Conservation (phyloP, 371 early-diverging fungal species). For the Mortierella sp. region DNA sequence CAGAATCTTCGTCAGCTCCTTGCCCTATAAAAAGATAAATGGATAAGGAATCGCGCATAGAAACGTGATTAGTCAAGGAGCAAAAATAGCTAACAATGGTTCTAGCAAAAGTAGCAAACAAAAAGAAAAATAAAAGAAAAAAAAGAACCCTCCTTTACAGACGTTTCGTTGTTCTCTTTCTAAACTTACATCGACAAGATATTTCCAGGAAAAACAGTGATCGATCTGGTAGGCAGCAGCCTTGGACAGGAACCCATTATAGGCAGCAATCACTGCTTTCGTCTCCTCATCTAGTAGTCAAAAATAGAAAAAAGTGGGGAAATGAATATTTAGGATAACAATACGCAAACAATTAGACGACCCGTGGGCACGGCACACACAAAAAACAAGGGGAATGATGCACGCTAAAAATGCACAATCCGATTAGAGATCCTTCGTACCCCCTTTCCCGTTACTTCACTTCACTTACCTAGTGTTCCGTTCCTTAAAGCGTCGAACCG, state of each 20-base stretch:
- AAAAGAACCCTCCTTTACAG: no score
- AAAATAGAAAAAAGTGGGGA: background rate
- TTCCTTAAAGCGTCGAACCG: slow-evolving; percentile 15
- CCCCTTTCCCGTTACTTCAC: no score
- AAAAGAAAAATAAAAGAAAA: no score
- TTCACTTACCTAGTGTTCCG: slow-evolving; percentile 33
- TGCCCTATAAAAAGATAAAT: slow-evolving; percentile 24
- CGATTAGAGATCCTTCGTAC: no score
- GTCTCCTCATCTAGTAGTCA: slow-evolving; percentile 29
- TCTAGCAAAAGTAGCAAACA: no score
- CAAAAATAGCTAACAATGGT: background rate
- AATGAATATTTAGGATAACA: no score
- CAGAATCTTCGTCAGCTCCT: slow-evolving; percentile 35
- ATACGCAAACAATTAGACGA: background rate
- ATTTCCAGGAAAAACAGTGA: slow-evolving; percentile 49
- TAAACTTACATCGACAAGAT: slow-evolving; percentile 47
- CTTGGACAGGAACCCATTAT: slow-evolving; percentile 36
- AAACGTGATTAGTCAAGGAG: no score
- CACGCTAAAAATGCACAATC: no score
- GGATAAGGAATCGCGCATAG: no score
- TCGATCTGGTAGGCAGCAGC: slow-evolving; percentile 39
- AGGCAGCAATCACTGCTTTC: slow-evolving; percentile 15
- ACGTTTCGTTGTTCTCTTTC: no score
- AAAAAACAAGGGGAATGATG: background rate
- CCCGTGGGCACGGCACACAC: background rate